Percentiles rank a stretch among this genome's conserved stretches.
Conservation (phyloP, 2,329 filamentous ascomycete genomes). For the Pseudopyrenochaeta lycopersici region DNA sequence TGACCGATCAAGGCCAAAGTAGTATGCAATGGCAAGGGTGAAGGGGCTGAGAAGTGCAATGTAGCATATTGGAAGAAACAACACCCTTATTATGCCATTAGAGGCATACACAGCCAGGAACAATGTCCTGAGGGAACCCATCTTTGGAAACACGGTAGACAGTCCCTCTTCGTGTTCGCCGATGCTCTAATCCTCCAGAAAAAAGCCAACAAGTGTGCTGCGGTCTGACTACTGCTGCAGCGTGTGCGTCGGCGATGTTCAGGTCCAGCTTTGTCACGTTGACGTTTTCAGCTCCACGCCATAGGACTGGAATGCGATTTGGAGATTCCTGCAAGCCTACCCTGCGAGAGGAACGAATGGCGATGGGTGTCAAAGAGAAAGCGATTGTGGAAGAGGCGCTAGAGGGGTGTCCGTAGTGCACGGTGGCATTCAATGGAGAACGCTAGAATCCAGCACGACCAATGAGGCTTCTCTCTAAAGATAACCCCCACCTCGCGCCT, state of each 20-base stretch:
- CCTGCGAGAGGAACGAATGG: slow-evolving; percentile 4
- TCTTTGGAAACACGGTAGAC: slow-evolving; percentile 20
- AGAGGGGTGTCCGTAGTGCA: slow-evolving; percentile 5
- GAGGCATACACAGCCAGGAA: slow-evolving; percentile 46
- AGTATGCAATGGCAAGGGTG: slow-evolving; percentile 28
- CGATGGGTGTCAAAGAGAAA: slow-evolving; percentile 6
- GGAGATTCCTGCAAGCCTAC: background rate
- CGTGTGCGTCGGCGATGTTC: background rate
- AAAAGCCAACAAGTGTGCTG: slow-evolving; percentile 2
- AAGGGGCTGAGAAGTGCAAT: slow-evolving; percentile 42
- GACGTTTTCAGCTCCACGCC: slow-evolving; percentile 3
- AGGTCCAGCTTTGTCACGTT: background rate
- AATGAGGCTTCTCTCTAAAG: slow-evolving; percentile 8
- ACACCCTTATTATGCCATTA: slow-evolving; percentile 40
- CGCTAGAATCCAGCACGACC: background rate
- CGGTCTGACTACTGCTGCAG: background rate
- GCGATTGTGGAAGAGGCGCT: slow-evolving; percentile 11
- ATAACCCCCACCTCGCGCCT: slow-evolving; percentile 10
- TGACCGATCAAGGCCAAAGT: slow-evolving; percentile 30
- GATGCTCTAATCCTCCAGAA: slow-evolving; percentile 9
- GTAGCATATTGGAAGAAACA: slow-evolving; percentile 48
- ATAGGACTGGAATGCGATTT: slow-evolving; percentile 14
- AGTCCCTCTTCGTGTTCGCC: slow-evolving; percentile 6
- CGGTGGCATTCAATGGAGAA: slow-evolving; percentile 5
- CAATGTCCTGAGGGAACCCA: slow-evolving; percentile 42